Conservation (phyloP, 805 yeast species). For the Metschnikowia cerradonensis region DNA sequence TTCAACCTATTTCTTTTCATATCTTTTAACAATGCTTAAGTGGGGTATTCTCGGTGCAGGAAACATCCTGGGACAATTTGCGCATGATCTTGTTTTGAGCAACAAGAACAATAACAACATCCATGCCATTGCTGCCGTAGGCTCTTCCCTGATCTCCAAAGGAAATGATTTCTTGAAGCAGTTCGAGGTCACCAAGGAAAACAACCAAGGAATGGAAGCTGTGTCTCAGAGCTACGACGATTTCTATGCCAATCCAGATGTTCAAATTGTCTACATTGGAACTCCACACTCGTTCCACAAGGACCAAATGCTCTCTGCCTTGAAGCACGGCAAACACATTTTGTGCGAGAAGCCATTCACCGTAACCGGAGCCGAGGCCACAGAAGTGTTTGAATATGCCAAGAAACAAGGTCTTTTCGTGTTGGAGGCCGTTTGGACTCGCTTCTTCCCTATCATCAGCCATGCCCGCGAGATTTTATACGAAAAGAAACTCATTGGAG, state of each 20-base stretch:
- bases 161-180: slow-evolving; percentile 31
- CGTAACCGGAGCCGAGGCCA: slow-evolving; percentile 43
- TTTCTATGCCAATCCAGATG: slow-evolving; percentile 37
- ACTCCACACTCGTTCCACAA: slow-evolving; percentile 52
- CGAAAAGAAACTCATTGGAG: slow-evolving; percentile 44
- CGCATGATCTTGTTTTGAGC: slow-evolving; percentile 32
- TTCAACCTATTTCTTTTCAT: background rate
- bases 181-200: slow-evolving; percentile 14
- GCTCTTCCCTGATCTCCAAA: slow-evolving; percentile 32
- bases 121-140: slow-evolving; percentile 38
- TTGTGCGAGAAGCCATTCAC: slow-evolving; percentile 55
- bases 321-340: slow-evolving; percentile 46
- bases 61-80: slow-evolving; percentile 44
- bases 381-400: slow-evolving; percentile 42
- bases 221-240: slow-evolving; percentile 37
- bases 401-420: slow-evolving; percentile 40
- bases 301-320: slow-evolving; percentile 40
- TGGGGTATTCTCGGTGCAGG: slow-evolving; percentile 54
- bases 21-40: slow-evolving; percentile 14
- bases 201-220: slow-evolving; percentile 25
- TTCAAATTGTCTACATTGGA: slow-evolving; percentile 52
- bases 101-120: slow-evolving; percentile 19
- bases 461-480: slow-evolving; percentile 34
- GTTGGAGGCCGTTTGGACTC: slow-evolving; percentile 61
- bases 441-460: slow-evolving; percentile 46